Percentiles rank a stretch among this genome's conserved stretches.
Evolutionary conservation across 371 early-diverging fungal species (phyloP).

Genomic region (Apophysomyces variabilis): DNA sequence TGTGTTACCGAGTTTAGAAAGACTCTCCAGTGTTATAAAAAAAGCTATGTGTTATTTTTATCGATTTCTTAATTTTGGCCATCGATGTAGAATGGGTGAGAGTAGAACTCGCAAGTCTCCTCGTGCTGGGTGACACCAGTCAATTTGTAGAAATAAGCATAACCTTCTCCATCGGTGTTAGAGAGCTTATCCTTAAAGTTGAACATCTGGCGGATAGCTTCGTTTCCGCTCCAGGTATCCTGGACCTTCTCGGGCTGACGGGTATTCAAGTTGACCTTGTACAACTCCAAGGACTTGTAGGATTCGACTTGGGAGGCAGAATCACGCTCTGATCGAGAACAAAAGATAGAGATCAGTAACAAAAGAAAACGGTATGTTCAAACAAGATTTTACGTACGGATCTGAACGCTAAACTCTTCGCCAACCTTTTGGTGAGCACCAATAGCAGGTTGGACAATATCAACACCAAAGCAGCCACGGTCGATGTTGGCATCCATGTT

Average conservation of each 20-base stretch:
- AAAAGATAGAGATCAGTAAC: not conserved
- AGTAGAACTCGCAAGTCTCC: slow-evolving; percentile 48
- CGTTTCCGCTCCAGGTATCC: slow-evolving; percentile 38
- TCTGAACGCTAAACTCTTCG: slow-evolving; percentile 33
- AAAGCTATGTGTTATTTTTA: not conserved
- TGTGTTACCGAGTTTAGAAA: no score
- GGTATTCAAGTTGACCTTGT: slow-evolving; percentile 38
- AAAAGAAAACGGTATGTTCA: not conserved
- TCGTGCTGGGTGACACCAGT: slow-evolving; percentile 42
- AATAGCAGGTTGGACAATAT: slow-evolving; percentile 35
- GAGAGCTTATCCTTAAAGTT: slow-evolving; percentile 47
- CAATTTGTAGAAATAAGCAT: slow-evolving; percentile 51
- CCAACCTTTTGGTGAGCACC: slow-evolving; percentile 33
- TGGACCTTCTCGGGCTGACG: slow-evolving; percentile 41
- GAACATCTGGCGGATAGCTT: slow-evolving; percentile 31
- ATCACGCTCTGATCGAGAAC: slow-evolving; percentile 32
- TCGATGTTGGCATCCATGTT: slow-evolving; percentile 39
- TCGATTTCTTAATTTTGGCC: slow-evolving; percentile 15
- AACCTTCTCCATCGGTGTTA: slow-evolving; percentile 27
- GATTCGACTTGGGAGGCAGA: slow-evolving; percentile 43
- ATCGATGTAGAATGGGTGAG: slow-evolving; percentile 54
- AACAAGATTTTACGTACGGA: slow-evolving; percentile 21
- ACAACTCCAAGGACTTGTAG: slow-evolving; percentile 36
- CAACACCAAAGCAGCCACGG: slow-evolving; percentile 55
- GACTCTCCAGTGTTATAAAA: slow-evolving; percentile 2